Base-by-base conservation (phyloP, 495 filamentous ascomycete species). In the Aspergillus ostianus region DNA sequence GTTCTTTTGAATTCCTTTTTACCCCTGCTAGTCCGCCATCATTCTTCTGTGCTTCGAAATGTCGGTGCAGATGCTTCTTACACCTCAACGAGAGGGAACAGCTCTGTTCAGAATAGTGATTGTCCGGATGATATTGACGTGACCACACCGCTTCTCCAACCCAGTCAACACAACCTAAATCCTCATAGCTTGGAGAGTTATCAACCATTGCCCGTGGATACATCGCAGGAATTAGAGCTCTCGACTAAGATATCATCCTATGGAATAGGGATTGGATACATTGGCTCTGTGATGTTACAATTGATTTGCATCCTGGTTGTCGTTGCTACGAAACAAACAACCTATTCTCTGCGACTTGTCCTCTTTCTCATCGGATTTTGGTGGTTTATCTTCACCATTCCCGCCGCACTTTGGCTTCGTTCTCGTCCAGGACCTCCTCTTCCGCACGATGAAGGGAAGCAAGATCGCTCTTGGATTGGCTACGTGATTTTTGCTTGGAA, bases 301-400 rank as follows among this genome's bases (percentile, higher is more conserved):
- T 83, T 86, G 54, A 71, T 91, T 23, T 87, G 86, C 51, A 93
- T 97, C 52, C 63, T 86, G 10, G 82, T 95, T 21, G 79, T 95
- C 7, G 71, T 90, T 17, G 63, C 74, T 27, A 88, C 87, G 62
- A 80, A 83, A n/a, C 89, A 88, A 55, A 88, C 89, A 10, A 89
- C 87, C 0, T 87, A 89, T 73, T 88, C 87, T 4, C 81, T 94
- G 53, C 87, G 93, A 41, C 76, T 96, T 30, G 91, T 93, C 4
- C 81, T 98, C 10, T 93, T 95, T 67, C 68, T 91, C 45, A 86
- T 97, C 53, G 94, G 94, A 15, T 71, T 86, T n/a, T 98, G 94
- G 94, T 98, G 94, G 94, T 87, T 94, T 54, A 54, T 85, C 41
- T 98, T 98, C 66, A 93, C 92, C 12, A 85, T 97, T 55, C 94